Percentiles rank a stretch among this genome's conserved stretches.
Conservation (phyloP, 2,329 filamentous ascomycete genomes). For the Drechslerella dactyloides region DNA sequence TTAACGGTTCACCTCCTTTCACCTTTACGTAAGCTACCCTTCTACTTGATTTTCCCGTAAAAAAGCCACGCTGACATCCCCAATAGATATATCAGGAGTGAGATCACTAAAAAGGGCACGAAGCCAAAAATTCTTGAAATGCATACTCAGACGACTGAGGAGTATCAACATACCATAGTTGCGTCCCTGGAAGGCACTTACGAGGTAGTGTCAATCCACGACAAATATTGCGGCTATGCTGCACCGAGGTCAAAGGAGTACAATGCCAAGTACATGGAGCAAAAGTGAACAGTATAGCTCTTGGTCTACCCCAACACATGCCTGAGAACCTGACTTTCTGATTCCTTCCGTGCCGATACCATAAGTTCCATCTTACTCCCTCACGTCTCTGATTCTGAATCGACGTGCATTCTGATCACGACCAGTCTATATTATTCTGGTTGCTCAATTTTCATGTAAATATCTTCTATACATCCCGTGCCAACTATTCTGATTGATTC, state of each 20-base stretch:
- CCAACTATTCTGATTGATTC: conserved; percentile 10
- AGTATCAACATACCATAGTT: conserved; percentile 78
- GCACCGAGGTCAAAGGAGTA: conserved; percentile 36
- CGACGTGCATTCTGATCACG: too few species aligned
- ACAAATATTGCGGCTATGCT: conserved; percentile 78
- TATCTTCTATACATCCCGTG: conserved; percentile 12
- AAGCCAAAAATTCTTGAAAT: conserved; percentile 85
- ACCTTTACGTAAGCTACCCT: conserved; percentile 75
- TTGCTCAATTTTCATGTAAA: conserved; percentile 15
- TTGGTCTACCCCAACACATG: too few species aligned
- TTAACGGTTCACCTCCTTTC: conserved; percentile 93
- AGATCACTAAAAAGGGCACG: conserved; percentile 79
- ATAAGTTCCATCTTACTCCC: not conserved
- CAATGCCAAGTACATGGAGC: conserved; percentile 20
- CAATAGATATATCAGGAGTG: conserved; percentile 78
- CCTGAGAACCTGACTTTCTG: too few species aligned
- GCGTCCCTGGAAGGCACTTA: conserved; percentile 95
- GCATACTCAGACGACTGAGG: conserved; percentile 81
- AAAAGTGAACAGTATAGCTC: conserved; percentile 19
- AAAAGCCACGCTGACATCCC: conserved; percentile 48
- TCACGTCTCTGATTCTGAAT: not conserved
- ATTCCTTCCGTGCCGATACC: too few species aligned
- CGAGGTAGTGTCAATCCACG: conserved; percentile 95
- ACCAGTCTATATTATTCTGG: too few species aligned
- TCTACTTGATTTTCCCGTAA: conserved; percentile 7